Percentiles rank a stretch among this genome's conserved stretches.
Conservation (phyloP, 768 basidiomycete genomes). For the Psilocybe cubensis region DNA sequence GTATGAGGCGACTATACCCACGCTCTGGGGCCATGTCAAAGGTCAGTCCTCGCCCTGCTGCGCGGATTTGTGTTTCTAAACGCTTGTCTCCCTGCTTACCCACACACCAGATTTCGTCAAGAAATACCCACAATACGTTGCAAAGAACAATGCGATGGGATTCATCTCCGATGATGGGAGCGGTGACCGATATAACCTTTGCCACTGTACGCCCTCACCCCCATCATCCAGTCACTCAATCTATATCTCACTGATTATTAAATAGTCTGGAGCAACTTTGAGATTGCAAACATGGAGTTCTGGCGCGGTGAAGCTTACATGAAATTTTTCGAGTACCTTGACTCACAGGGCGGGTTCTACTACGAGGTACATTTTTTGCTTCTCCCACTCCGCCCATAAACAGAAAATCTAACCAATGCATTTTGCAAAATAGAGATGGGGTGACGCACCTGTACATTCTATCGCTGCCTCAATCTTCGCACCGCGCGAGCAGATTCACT, state of each 20-base stretch:
- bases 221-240: background rate
- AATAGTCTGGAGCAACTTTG: conserved; percentile 71
- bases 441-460: conserved; percentile 86
- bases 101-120: conserved; percentile 58
- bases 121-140: conserved; percentile 57
- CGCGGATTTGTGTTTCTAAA: background rate
- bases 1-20: conserved; percentile 76
- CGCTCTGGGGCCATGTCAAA: conserved; percentile 74
- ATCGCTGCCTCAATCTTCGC: conserved; percentile 80
- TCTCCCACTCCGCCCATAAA: background rate
- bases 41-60: conserved; percentile 38
- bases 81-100: too few relatives aligned
- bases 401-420: background rate
- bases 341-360: conserved; percentile 68
- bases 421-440: conserved; percentile 59
- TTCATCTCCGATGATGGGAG: conserved; percentile 68
- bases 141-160: conserved; percentile 60
- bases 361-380: conserved; percentile 55
- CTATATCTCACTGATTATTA: background rate
- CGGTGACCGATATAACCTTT: conserved; percentile 75
- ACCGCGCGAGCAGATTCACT: conserved; percentile 73
- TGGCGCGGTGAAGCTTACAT: conserved; percentile 68
- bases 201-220: conserved; percentile 60
- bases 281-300: conserved; percentile 71
- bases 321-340: conserved; percentile 67